A percentile compares a stretch with the other conserved stretches of the same genome.
phyloP scores from a whole-genome alignment of 768 basidiomycete species.

The Boletus pseudopeckii region DNA sequence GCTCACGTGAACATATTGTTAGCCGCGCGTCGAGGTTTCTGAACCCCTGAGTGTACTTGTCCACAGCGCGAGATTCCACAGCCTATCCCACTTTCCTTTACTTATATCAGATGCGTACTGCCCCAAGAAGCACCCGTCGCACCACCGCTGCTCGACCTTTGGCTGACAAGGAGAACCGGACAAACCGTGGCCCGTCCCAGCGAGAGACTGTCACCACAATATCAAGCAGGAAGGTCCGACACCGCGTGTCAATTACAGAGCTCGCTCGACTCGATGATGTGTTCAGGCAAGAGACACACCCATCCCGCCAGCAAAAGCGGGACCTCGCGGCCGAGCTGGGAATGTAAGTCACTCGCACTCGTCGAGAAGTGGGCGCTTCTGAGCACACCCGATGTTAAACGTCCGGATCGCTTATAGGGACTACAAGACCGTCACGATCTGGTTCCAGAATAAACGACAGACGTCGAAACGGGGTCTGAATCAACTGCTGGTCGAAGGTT shows the following conservation, averaged over 20 bases:
- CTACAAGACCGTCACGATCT: conserved; percentile 56
- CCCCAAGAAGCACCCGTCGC: conserved; percentile 28
- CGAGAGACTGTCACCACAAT: background rate
- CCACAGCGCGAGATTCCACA: conserved; percentile 13
- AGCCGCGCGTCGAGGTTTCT: conserved; percentile 18
- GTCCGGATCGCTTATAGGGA: conserved; percentile 29
- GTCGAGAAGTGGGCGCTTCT: background rate
- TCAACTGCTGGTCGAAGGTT: conserved; percentile 4
- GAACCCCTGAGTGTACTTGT: conserved; percentile 1
- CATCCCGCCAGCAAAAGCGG: conserved; percentile 28
- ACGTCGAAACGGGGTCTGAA: conserved; percentile 33
- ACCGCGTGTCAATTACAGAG: conserved; percentile 35
- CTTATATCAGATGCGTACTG: conserved; percentile 23
- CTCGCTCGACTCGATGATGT: conserved; percentile 26
- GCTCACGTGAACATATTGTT: conserved; percentile 21
- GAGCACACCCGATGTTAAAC: background rate
- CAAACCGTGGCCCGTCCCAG: background rate
- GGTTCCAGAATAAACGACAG: conserved; percentile 83
- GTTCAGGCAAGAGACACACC: conserved; percentile 30
- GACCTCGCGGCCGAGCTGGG: conserved; percentile 26
- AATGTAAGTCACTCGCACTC: conserved; percentile 21
- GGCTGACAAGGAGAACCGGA: conserved; percentile 18
- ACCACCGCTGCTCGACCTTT: conserved; percentile 6
- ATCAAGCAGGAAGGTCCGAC: conserved; percentile 30
- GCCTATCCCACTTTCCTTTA: conserved; percentile 21